Conservation (phyloP, 202 grass and related monocot genomes). For the Digitaria exilis region DNA sequence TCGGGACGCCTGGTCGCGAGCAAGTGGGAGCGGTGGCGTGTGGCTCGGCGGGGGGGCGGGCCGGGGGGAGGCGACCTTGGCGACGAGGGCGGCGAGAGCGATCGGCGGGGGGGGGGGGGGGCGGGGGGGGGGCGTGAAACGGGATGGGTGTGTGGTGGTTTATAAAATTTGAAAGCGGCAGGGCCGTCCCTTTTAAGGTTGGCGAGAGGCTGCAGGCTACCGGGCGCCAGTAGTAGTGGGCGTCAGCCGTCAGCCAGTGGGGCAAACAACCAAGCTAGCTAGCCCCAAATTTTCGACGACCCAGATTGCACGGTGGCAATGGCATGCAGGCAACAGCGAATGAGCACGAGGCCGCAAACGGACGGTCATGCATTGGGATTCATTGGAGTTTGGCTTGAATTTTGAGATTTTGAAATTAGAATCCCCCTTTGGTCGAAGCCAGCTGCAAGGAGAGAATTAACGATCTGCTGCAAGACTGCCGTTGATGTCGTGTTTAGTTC, state of each 20-base stretch:
- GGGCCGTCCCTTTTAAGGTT: slow-evolving; percentile 49
- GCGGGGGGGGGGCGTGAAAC: neutral
- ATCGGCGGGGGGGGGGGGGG: neutral
- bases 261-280: neutral
- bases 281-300: neutral
- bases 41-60: neutral
- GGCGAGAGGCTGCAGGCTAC: slow-evolving; percentile 3
- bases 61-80: neutral
- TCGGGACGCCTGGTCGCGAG: neutral
- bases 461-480: neutral
- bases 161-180: slow-evolving; percentile 38
- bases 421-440: neutral
- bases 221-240: neutral
- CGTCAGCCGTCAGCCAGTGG: slow-evolving; percentile 31
- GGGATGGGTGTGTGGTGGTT: slow-evolving; percentile 9
- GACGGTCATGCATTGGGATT: neutral
- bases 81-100: slow-evolving; percentile 15
- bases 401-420: neutral
- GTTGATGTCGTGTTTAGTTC: too few species aligned
- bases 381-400: neutral
- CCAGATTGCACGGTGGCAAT: neutral
- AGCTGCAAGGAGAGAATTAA: neutral
- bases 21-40: slow-evolving; percentile 15
- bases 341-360: neutral
- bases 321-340: neutral